Base-by-base conservation (phyloP, 331 rosid species). In the Malus hybrid region DNA sequence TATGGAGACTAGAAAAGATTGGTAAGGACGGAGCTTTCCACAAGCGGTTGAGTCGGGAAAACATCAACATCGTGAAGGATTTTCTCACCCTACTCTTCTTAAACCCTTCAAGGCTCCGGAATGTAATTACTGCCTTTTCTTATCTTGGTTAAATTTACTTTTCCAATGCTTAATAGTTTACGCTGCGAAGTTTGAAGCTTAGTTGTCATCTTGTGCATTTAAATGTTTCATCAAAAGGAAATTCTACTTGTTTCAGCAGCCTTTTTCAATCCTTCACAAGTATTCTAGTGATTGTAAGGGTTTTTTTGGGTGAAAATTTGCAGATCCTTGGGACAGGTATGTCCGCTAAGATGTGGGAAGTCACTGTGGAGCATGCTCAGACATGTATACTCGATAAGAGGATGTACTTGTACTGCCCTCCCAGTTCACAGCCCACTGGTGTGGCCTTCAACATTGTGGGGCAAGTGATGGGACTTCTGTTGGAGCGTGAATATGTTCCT, bases 21-120 rank as follows among this genome's bases (percentile, higher is more conserved):
- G 96, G 99, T 67, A 95, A 95, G 83, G 99, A 95, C 6, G 99
- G 99, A 84, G 99, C 97, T 74, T 95, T 92, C 83, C 99, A 95
- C 79, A 90, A 88, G 84, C 97, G 99, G 34, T 81, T 95, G 87
- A 86, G 87, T 71, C 85, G 85, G 63, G 92, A 89, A 84, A 83
- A 77, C 73, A 83, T 95, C 80, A 31, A 29, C 10, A 90, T 92
- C 0, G 99, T 95, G 71, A 75, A 83, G 77, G 99, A 95, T 85
- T 92, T 95, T 85, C 92, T 95, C 77, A 95, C 74, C 69, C 90
- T 79, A 65, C 97, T 89, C 85, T 88, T 80, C 74, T 54, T 89
- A 69, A 89, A 92, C 76, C 82, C 99, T 80, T 77, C 88, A 70
- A 86, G 92, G 85, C 93, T 95, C 68, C 92, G 97, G 79, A 88